Evolutionary conservation across 2,329 filamentous ascomycete genomes (phyloP).

Genomic region (Scopulariopsis brevicaulis): DNA sequence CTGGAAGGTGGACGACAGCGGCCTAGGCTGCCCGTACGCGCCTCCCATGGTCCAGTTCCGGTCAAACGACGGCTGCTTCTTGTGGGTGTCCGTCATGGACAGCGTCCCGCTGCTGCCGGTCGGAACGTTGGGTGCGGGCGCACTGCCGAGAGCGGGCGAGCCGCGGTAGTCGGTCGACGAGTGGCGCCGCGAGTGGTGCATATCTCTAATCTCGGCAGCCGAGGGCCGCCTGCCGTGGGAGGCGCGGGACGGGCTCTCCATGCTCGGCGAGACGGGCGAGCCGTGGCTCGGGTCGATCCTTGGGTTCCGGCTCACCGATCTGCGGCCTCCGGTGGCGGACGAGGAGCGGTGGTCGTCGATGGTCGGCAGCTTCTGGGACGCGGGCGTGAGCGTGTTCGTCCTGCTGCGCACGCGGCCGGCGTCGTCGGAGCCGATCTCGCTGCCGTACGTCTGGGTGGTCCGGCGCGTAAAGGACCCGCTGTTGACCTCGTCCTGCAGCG

Average conservation of each 20-base stretch:
- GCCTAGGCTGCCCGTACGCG: slow-evolving; percentile 29
- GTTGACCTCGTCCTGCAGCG: slow-evolving; percentile 77
- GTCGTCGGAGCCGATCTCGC: slow-evolving; percentile 47
- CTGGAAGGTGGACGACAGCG: slow-evolving; percentile 39
- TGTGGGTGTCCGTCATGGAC: slow-evolving; percentile 28
- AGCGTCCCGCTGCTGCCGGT: neutral
- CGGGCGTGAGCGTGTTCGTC: slow-evolving; percentile 42
- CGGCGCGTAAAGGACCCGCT: slow-evolving; percentile 33
- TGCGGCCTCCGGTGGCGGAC: slow-evolving; percentile 33
- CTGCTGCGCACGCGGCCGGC: slow-evolving; percentile 38
- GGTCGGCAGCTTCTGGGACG: slow-evolving; percentile 27
- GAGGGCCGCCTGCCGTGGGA: slow-evolving; percentile 54
- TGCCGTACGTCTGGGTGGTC: slow-evolving; percentile 45
- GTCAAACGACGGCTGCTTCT: slow-evolving; percentile 59
- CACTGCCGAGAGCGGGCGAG: slow-evolving; percentile 17
- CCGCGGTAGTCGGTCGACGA: slow-evolving; percentile 70
- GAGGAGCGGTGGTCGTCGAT: slow-evolving; percentile 31
- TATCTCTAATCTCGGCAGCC: slow-evolving; percentile 68
- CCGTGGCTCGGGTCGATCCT: slow-evolving; percentile 30
- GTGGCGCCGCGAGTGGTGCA: slow-evolving; percentile 77
- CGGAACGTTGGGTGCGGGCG: slow-evolving; percentile 10
- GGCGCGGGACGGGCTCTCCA: slow-evolving; percentile 35
- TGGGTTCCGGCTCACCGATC: slow-evolving; percentile 39
- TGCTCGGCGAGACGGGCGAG: slow-evolving; percentile 25
- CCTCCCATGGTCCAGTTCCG: slow-evolving; percentile 56